These are phyloP conservation scores for Nakazawaea wickerhamii DNA, from an alignment of 805 yeast species.

Conservation along the genomic window DNA sequence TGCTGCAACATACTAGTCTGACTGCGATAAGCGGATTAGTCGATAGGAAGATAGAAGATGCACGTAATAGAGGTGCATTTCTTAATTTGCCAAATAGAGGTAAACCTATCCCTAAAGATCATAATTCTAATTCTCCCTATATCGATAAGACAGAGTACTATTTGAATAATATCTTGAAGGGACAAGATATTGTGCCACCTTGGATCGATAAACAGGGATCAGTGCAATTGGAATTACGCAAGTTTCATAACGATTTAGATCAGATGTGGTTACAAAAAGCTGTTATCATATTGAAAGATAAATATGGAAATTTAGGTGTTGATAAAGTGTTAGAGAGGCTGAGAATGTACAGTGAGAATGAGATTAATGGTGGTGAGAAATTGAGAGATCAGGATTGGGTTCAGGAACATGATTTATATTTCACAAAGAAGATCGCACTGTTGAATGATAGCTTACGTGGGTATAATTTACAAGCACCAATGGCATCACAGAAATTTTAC, in stretches of 20 bases:
- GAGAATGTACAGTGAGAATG: slow-evolving; percentile 18
- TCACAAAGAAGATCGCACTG: slow-evolving; percentile 29
- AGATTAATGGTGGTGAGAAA: slow-evolving; percentile 14
- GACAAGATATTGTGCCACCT: slow-evolving; percentile 80
- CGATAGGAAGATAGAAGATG: slow-evolving; percentile 69
- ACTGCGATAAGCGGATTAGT: slow-evolving; percentile 64
- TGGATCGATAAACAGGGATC: slow-evolving; percentile 81
- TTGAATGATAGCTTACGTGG: slow-evolving; percentile 49
- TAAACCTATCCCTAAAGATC: slow-evolving; percentile 39
- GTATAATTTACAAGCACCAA: slow-evolving; percentile 60
- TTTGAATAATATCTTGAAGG: slow-evolving; percentile 66
- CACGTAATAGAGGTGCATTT: slow-evolving; percentile 67
- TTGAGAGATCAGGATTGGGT: slow-evolving; percentile 34
- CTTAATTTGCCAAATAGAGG: slow-evolving; percentile 57
- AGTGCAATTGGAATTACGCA: slow-evolving; percentile 40
- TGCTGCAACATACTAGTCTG: slow-evolving; percentile 36
- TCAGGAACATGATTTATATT: slow-evolving; percentile 23
- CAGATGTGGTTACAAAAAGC: slow-evolving; percentile 33
- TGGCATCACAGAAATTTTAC: slow-evolving; percentile 53
- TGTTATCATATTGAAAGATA: slow-evolving; percentile 24
- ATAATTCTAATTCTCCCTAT: slow-evolving; percentile 43
- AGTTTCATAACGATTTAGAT: slow-evolving; percentile 42
- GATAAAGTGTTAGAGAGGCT: slow-evolving; percentile 18
- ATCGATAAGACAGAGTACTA: slow-evolving; percentile 70
- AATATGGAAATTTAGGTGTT: slow-evolving; percentile 17